Conservation (phyloP, 768 basidiomycete species). For the Lactarius indigo region DNA sequence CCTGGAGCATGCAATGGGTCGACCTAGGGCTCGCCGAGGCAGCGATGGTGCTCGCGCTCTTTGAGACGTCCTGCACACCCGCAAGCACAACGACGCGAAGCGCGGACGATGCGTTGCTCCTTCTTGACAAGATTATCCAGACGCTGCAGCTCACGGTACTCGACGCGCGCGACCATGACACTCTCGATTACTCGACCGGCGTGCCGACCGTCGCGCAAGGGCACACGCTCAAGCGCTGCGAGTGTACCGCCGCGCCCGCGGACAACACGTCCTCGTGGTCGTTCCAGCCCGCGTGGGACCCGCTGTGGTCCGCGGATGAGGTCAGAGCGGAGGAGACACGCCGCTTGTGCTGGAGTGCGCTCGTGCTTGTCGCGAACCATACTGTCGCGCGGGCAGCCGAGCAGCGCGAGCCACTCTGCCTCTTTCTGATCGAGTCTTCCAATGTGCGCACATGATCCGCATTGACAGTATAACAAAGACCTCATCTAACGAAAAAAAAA, state of each 20-base stretch:
- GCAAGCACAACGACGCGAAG: constrained; percentile 54
- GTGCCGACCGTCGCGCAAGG: constrained; percentile 48
- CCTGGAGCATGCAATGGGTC: constrained; percentile 49
- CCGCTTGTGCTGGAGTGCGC: constrained; percentile 73
- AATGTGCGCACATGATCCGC: constrained; percentile 45
- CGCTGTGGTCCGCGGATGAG: constrained; percentile 51
- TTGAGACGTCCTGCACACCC: constrained; percentile 76
- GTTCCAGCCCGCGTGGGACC: constrained; percentile 59
- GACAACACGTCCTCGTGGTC: constrained; percentile 43
- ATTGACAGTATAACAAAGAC: not conserved
- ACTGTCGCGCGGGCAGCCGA: constrained; percentile 67
- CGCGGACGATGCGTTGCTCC: constrained; percentile 48
- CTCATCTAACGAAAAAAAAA: not conserved
- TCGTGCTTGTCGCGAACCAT: constrained; percentile 64
- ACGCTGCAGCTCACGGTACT: constrained; percentile 50
- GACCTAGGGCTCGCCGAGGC: constrained; percentile 70
- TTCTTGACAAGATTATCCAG: constrained; percentile 65
- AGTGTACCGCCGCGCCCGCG: constrained; percentile 41
- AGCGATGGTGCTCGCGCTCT: constrained; percentile 71
- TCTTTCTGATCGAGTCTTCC: constrained; percentile 59
- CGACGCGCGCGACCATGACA: constrained; percentile 53
- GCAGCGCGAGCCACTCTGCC: constrained; percentile 51
- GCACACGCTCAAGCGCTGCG: constrained; percentile 37
- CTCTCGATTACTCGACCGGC: constrained; percentile 42
- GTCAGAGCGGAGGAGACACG: constrained; percentile 66